A percentile compares a stretch with the other conserved stretches of the same genome.
Evolutionary conservation across 2,329 filamentous ascomycete genomes (phyloP).

Genomic region (Colletotrichum shisoi): DNA sequence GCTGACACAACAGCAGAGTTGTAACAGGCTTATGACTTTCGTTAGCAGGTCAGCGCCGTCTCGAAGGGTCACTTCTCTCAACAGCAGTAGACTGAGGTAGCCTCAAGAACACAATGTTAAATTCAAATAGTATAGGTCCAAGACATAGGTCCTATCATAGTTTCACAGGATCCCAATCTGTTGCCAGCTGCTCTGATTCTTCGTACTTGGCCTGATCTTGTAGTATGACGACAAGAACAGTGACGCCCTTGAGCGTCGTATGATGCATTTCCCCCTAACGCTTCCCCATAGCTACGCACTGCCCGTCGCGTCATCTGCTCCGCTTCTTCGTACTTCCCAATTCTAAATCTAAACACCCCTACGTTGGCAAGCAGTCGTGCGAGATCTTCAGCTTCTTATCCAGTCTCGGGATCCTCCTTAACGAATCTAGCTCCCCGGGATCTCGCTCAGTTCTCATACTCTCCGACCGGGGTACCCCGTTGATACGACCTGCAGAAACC

Average conservation of each 20-base stretch:
- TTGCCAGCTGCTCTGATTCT: conserved; percentile 36
- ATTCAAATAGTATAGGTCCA: too few species aligned
- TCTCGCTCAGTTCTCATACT: background rate
- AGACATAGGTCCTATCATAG: too few species aligned
- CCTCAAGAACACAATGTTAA: too few species aligned
- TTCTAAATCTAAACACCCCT: rapidly evolving
- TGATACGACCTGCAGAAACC: background rate
- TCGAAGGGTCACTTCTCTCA: too few species aligned
- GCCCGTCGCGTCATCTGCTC: background rate
- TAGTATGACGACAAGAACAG: too few species aligned
- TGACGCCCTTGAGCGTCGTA: background rate
- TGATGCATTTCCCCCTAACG: background rate
- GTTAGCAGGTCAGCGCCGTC: too few species aligned
- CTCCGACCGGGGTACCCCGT: background rate
- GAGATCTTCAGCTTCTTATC: background rate
- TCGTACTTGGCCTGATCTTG: conserved; percentile 25
- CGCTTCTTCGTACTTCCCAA: background rate
- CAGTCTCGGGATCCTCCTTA: background rate
- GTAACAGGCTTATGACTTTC: too few species aligned
- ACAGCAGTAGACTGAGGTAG: too few species aligned
- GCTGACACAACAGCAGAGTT: too few species aligned
- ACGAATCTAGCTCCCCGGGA: background rate
- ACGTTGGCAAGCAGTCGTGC: background rate
- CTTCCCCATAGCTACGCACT: background rate
- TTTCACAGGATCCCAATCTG: too few species aligned